These are phyloP conservation scores for Cyberlindnera sargentensis DNA, from an alignment of 805 yeast genomes.

Conservation along the genomic window DNA sequence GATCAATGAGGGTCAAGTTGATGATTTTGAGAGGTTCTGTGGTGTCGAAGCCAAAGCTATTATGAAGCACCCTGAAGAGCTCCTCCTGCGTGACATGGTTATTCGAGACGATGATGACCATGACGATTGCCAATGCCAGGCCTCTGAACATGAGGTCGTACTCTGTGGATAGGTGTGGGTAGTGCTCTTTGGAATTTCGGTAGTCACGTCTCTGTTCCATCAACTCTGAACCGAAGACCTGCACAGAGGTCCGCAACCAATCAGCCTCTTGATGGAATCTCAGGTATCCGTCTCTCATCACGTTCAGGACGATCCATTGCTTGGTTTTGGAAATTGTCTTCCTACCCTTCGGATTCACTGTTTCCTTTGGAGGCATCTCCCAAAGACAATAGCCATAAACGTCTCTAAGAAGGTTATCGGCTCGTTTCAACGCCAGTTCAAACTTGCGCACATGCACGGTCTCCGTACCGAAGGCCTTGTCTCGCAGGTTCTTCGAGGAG, in stretches of 20 bases:
- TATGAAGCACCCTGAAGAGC: conserved; percentile 32
- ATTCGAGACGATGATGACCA: conserved; percentile 18
- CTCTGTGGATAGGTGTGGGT: conserved; percentile 14
- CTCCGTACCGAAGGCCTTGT: conserved; percentile 6
- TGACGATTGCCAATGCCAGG: conserved; percentile 14
- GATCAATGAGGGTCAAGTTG: conserved; percentile 13
- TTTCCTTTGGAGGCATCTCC: conserved; percentile 12
- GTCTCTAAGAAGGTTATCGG: conserved; percentile 4
- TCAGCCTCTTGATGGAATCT: conserved; percentile 13
- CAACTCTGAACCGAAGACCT: conserved; percentile 19
- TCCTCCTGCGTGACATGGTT: conserved; percentile 34
- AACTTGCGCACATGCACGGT: background rate
- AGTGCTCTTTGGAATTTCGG: conserved; percentile 12
- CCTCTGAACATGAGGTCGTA: conserved; percentile 16
- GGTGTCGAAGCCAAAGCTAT: conserved; percentile 26
- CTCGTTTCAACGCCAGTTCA: conserved; percentile 2
- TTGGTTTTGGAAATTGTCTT: conserved; percentile 5
- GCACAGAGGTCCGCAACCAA: conserved; percentile 9
- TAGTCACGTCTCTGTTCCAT: conserved; percentile 20
- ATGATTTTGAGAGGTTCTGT: conserved; percentile 7
- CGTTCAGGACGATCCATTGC: conserved; percentile 15
- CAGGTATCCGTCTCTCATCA: conserved; percentile 7
- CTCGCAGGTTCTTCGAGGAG: conserved; percentile 10
- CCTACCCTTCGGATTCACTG: conserved; percentile 6
- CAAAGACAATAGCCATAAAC: conserved; percentile 8